phyloP scores from a whole-genome alignment of 1,284 basidiomycete genomes.

The Moesziomyces globuligerus region DNA sequence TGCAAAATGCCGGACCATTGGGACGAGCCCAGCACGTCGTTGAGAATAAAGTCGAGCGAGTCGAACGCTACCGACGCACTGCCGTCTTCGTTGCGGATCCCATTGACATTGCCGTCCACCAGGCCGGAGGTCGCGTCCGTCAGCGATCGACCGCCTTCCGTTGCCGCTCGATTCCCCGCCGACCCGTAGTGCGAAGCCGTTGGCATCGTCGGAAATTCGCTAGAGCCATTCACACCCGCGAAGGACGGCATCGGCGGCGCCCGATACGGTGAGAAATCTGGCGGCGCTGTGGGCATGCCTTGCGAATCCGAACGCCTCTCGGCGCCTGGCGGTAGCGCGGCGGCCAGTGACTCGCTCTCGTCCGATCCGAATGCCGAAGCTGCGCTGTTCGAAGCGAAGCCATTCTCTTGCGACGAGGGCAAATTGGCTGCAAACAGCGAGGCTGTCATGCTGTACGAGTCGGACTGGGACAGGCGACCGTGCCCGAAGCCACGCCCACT shows the following conservation, averaged over 20 bases:
- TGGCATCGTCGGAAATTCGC: background rate
- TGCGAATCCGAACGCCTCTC: too few species aligned
- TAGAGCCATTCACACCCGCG: background rate
- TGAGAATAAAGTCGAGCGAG: constrained; percentile 37
- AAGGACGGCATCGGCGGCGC: background rate
- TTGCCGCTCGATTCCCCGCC: background rate
- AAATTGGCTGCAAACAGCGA: constrained; percentile 3
- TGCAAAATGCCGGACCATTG: constrained; percentile 35
- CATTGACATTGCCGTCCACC: background rate
- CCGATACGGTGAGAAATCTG: background rate
- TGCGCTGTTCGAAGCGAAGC: background rate
- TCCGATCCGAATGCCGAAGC: constrained; percentile 2
- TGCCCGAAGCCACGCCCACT: too few species aligned
- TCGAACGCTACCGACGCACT: constrained; percentile 7
- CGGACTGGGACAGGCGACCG: too few species aligned
- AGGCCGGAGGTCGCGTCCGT: background rate
- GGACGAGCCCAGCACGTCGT: constrained; percentile 31
- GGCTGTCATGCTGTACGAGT: constrained; percentile 6
- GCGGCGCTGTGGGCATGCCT: background rate
- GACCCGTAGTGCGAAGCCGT: background rate
- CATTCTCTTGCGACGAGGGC: constrained; percentile 1
- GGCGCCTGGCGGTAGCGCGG: constrained; percentile 10
- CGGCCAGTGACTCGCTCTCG: constrained; percentile 23
- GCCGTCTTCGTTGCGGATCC: background rate
- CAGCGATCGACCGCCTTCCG: background rate